Conservation (phyloP, 2,329 filamentous ascomycete genomes). For the Boeremia lycopersici region DNA sequence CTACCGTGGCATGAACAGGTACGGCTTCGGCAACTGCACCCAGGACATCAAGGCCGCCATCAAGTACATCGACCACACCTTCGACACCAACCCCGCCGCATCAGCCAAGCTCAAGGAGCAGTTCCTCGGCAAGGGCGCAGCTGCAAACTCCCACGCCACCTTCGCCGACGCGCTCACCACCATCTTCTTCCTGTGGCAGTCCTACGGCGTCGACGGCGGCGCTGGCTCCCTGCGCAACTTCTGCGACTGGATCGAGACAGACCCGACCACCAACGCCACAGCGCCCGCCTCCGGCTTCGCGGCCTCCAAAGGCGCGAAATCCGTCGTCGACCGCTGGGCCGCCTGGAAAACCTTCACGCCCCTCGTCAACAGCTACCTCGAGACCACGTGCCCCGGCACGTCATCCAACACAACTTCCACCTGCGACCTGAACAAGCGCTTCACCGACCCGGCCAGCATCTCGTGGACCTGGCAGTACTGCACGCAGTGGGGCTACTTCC, state of each 20-base stretch:
- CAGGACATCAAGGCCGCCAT: constrained; percentile 57
- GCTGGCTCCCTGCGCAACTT: constrained; percentile 46
- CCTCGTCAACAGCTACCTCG: constrained; percentile 48
- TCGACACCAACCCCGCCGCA: constrained; percentile 42
- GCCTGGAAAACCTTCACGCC: constrained; percentile 47
- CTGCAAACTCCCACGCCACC: constrained; percentile 53
- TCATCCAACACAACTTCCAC: constrained; percentile 28
- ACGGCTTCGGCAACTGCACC: constrained; percentile 55
- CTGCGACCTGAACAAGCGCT: constrained; percentile 48
- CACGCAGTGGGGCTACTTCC: constrained; percentile 59
- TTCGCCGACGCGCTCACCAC: constrained; percentile 54
- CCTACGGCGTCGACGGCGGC: constrained; percentile 50
- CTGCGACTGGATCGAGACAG: constrained; percentile 56
- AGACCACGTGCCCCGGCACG: constrained; percentile 50
- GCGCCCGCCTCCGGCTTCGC: constrained; percentile 52
- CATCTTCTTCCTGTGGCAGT: constrained; percentile 53
- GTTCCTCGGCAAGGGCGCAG: constrained; percentile 56
- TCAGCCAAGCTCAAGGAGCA: constrained; percentile 53
- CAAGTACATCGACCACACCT: constrained; percentile 55
- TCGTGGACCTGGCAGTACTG: constrained; percentile 61
- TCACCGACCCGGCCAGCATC: constrained; percentile 48
- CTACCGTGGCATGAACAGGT: constrained; percentile 52
- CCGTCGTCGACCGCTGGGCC: constrained; percentile 51
- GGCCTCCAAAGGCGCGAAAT: constrained; percentile 48
- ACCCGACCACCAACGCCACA: constrained; percentile 44